phyloP scores from a whole-genome alignment of 106 monocot genomes.

The Allium cepa region DNA sequence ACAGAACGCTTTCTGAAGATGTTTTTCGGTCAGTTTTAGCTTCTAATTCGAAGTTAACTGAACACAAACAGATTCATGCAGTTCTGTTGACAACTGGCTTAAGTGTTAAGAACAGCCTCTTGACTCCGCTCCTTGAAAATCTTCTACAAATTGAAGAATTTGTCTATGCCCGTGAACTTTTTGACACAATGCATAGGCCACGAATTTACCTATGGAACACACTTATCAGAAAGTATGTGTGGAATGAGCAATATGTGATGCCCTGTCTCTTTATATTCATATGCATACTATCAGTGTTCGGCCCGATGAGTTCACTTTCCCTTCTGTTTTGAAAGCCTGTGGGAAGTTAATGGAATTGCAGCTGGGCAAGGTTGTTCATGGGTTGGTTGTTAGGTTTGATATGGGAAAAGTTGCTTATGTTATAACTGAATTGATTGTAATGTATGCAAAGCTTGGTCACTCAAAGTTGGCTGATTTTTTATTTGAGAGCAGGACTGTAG shows the following conservation, averaged over 20 bases:
- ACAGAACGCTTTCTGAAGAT: no score
- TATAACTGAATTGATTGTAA: conserved; percentile 23
- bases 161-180: conserved; percentile 16
- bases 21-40: not conserved
- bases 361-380: conserved; percentile 26
- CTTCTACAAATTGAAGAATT: conserved; percentile 4
- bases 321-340: conserved; percentile 28
- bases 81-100: conserved; percentile 31
- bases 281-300: conserved; percentile 17
- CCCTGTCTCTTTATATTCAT: conserved; percentile 5
- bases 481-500: conserved; percentile 4
- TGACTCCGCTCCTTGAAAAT: conserved; percentile 18
- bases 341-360: conserved; percentile 5
- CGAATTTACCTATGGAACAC: conserved; percentile 31
- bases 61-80: conserved; percentile 20
- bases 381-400: conserved; percentile 14
- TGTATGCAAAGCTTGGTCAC: conserved; percentile 33
- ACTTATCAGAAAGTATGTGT: conserved; percentile 19
- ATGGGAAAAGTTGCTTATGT: conserved; percentile 13
- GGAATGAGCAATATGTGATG: not conserved
- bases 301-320: conserved; percentile 32
- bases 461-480: conserved; percentile 16
- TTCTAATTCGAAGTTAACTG: conserved; percentile 2
- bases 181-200: conserved; percentile 26
- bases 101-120: conserved; percentile 28